Evolutionary conservation across 768 basidiomycete genomes (phyloP).

Genomic region (Amanita exitialis): DNA sequence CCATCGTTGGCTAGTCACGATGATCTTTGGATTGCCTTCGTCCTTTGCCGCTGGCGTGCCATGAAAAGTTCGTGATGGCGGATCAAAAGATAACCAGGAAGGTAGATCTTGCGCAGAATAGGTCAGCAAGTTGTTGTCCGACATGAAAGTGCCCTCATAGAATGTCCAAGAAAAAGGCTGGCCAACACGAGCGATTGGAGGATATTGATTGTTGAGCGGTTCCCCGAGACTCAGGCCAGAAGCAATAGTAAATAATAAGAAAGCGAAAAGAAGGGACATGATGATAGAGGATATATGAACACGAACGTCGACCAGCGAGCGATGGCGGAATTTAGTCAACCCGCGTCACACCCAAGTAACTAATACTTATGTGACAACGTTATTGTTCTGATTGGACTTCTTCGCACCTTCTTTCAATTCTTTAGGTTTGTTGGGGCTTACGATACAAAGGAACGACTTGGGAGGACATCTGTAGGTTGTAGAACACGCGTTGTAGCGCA

Average conservation of each 20-base stretch:
- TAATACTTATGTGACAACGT: too few relatives aligned
- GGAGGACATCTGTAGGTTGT: too few relatives aligned
- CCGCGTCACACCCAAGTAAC: too few relatives aligned
- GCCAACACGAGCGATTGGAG: slow-evolving; percentile 63
- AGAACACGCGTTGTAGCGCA: too few relatives aligned
- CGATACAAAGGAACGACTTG: too few relatives aligned
- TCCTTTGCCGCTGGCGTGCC: slow-evolving; percentile 61
- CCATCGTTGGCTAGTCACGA: slow-evolving; percentile 53
- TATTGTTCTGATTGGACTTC: too few relatives aligned
- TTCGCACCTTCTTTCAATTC: too few relatives aligned
- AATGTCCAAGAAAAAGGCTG: slow-evolving; percentile 63
- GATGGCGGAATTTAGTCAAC: background rate
- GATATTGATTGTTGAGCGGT: slow-evolving; percentile 65
- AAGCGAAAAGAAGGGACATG: slow-evolving; percentile 7
- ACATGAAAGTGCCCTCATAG: slow-evolving; percentile 54
- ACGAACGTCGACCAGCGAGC: slow-evolving; percentile 6
- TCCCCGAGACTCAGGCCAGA: slow-evolving; percentile 30
- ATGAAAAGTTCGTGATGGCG: slow-evolving; percentile 43
- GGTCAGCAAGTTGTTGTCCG: slow-evolving; percentile 27
- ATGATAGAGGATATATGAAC: background rate
- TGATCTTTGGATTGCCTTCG: slow-evolving; percentile 51
- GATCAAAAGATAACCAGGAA: slow-evolving; percentile 70
- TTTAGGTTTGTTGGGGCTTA: too few relatives aligned
- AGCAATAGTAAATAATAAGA: slow-evolving; percentile 1
- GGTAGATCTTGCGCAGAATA: slow-evolving; percentile 57